Percentiles rank a stretch among this genome's conserved stretches.
Evolutionary conservation across 768 basidiomycete genomes (phyloP).

Genomic region (Hericium coralloides): DNA sequence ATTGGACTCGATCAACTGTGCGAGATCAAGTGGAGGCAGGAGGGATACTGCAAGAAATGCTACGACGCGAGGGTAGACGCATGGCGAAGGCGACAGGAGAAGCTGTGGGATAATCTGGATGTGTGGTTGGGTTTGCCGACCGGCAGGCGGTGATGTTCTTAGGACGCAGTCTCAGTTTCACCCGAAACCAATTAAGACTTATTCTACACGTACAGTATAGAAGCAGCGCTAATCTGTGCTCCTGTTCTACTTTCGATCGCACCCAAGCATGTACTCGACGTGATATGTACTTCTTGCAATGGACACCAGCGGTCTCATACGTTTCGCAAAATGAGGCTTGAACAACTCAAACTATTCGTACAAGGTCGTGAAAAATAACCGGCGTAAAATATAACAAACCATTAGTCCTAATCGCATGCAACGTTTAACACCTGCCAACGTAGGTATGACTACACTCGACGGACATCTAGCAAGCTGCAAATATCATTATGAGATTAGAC

Average conservation of each 20-base stretch:
- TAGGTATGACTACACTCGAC: neutral
- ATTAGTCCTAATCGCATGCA: neutral
- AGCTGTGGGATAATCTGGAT: constrained; percentile 8
- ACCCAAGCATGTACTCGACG: no score
- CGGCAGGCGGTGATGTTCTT: no score
- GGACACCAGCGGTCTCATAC: no score
- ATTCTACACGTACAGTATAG: no score
- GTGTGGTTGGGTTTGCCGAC: constrained; percentile 7
- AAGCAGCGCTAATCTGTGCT: no score
- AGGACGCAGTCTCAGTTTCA: no score
- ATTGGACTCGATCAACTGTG: constrained; percentile 26
- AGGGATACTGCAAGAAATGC: constrained; percentile 29
- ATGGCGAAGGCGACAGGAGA: constrained; percentile 19
- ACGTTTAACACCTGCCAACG: neutral
- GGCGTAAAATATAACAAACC: neutral
- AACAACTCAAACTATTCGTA: neutral
- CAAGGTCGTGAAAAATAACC: neutral
- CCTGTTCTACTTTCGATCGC: no score
- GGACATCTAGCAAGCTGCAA: neutral
- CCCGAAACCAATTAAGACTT: no score
- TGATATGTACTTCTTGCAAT: no score
- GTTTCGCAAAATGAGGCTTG: neutral
- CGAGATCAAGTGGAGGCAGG: constrained; percentile 19
- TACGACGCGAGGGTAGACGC: constrained; percentile 18
- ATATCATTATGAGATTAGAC: neutral